phyloP scores from a whole-genome alignment of 2,329 filamentous ascomycete genomes.

The Neofusicoccum laricinum region DNA sequence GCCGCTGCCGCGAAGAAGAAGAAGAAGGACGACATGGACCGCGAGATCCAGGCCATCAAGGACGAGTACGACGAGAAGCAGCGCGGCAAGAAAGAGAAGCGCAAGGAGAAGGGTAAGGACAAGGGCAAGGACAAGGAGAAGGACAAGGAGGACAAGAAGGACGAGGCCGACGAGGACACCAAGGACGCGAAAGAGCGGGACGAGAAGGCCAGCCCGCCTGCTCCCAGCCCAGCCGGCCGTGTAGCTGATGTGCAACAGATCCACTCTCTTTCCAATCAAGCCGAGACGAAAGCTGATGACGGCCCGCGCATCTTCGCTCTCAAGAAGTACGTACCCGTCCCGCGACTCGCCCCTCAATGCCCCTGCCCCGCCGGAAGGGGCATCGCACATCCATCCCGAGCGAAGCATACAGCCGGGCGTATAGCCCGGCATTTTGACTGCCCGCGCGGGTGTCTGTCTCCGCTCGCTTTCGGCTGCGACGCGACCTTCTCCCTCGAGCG shows the following conservation, averaged over 20 bases:
- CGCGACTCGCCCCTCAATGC: neutral
- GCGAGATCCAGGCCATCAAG: slow-evolving; percentile 49
- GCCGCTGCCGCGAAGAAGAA: slow-evolving; percentile 53
- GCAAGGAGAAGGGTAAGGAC: slow-evolving; percentile 42
- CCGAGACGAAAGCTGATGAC: slow-evolving; percentile 53
- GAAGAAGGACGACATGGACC: slow-evolving; percentile 48
- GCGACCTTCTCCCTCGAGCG: neutral
- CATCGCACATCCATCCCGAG: neutral
- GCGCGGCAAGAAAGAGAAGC: slow-evolving; percentile 55
- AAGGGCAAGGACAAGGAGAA: slow-evolving; percentile 42
- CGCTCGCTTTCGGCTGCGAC: neutral
- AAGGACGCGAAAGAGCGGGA: slow-evolving; percentile 65
- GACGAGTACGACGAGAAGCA: slow-evolving; percentile 52
- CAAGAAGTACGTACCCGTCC: slow-evolving; percentile 60
- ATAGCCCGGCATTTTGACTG: neutral
- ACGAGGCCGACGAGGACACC: slow-evolving; percentile 62
- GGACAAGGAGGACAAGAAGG: slow-evolving; percentile 61
- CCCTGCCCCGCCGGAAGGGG: neutral
- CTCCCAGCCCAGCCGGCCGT: neutral
- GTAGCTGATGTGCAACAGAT: slow-evolving; percentile 30
- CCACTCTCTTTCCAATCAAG: slow-evolving; percentile 47
- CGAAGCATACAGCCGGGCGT: neutral
- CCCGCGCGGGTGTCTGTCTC: neutral
- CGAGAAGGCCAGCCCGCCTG: slow-evolving; percentile 47
- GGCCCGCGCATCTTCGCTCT: slow-evolving; percentile 79